Conservation (phyloP, 2,329 filamentous ascomycete genomes). For the Fusarium sp. region DNA sequence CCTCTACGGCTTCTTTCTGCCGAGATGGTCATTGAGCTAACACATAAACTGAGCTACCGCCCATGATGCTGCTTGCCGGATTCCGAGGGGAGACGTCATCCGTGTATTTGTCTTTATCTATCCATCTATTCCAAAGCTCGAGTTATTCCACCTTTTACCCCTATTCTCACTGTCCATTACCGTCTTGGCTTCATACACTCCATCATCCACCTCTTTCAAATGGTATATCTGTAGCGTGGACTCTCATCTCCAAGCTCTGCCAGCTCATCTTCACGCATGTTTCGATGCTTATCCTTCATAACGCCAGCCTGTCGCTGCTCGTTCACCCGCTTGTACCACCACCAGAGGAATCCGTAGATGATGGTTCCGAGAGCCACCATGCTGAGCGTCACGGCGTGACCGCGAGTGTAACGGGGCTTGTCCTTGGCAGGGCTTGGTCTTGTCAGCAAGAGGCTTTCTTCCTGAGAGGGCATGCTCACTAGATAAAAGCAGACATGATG, state of each 20-base stretch:
- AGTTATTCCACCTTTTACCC: neutral
- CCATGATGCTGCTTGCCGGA: neutral
- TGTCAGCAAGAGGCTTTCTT: slow-evolving; percentile 17
- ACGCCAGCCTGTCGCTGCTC: slow-evolving; percentile 54
- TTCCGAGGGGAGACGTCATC: neutral
- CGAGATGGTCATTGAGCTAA: neutral
- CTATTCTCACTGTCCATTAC: neutral
- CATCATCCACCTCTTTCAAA: slow-evolving; percentile 30
- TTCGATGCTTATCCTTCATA: slow-evolving; percentile 53
- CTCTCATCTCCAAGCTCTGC: slow-evolving; percentile 66
- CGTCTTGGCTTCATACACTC: neutral
- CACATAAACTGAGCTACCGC: neutral
- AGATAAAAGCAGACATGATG: slow-evolving; percentile 79
- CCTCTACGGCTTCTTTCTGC: neutral
- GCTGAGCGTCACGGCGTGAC: slow-evolving; percentile 71
- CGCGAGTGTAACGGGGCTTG: slow-evolving; percentile 68
- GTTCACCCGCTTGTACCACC: slow-evolving; percentile 63
- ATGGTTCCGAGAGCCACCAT: slow-evolving; percentile 67
- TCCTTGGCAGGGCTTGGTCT: slow-evolving; percentile 58
- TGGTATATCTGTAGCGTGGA: slow-evolving; percentile 61
- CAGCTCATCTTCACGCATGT: slow-evolving; percentile 60
- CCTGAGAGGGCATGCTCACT: slow-evolving; percentile 46
- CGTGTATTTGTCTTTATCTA: neutral
- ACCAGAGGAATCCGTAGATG: slow-evolving; percentile 67
- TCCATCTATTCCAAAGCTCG: neutral